phyloP scores from a whole-genome alignment of 495 filamentous ascomycete species.

The Pyronema omphalodes region DNA sequence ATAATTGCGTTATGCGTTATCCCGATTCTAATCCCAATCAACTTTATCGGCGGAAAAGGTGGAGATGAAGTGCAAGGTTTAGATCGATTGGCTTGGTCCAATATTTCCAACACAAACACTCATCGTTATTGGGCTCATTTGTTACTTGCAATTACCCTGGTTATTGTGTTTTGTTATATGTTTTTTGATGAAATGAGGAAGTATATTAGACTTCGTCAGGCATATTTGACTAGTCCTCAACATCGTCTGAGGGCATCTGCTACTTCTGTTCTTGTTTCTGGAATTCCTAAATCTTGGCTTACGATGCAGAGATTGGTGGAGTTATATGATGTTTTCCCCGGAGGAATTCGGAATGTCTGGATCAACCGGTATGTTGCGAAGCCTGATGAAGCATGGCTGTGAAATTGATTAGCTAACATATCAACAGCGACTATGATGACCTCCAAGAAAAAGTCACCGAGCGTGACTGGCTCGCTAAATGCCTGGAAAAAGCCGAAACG shows the following conservation, averaged over 20 bases:
- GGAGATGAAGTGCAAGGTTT: constrained; percentile 43
- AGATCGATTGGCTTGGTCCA: constrained; percentile 77
- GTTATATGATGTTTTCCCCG: constrained; percentile 93
- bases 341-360: constrained; percentile 91
- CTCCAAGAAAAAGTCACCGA: constrained; percentile 70
- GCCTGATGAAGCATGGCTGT: not conserved
- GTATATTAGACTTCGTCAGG: constrained; percentile 88
- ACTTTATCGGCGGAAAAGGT: constrained; percentile 54
- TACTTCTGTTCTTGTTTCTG: constrained; percentile 81
- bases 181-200: constrained; percentile 73
- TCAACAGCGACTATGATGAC: constrained; percentile 49
- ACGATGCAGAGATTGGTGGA: constrained; percentile 57
- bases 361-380: constrained; percentile 44
- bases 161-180: constrained; percentile 70
- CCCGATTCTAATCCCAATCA: constrained; percentile 73
- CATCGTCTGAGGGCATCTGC: constrained; percentile 90
- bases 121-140: constrained; percentile 79
- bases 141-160: constrained; percentile 57
- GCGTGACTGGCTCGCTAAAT: constrained; percentile 49
- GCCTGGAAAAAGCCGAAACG: constrained; percentile 69
- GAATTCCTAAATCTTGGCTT: constrained; percentile 79
- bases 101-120: constrained; percentile 52
- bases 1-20: constrained; percentile 62
- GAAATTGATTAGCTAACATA: not conserved
- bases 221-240: constrained; percentile 86